phyloP scores from a whole-genome alignment of 1,284 basidiomycete species.

The Entoloma clypeatum region DNA sequence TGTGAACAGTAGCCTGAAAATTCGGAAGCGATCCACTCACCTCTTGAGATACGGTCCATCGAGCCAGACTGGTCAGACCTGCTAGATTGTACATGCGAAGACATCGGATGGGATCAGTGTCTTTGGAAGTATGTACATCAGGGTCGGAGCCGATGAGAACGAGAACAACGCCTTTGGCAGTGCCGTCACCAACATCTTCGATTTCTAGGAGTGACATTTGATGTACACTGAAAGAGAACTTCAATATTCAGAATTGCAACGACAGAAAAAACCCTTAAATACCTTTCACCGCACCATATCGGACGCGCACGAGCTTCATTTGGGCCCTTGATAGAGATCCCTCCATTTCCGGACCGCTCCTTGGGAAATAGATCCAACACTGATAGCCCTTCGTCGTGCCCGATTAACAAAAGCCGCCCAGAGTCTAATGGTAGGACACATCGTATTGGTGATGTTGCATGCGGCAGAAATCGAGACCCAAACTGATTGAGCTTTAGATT shows the following conservation, averaged over 20 bases:
- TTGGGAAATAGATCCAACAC: constrained; percentile 76
- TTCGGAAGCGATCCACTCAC: constrained; percentile 31
- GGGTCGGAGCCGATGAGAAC: constrained; percentile 62
- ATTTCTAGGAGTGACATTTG: constrained; percentile 73
- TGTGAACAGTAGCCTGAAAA: constrained; percentile 13
- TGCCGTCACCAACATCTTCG: constrained; percentile 54
- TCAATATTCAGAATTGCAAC: not conserved
- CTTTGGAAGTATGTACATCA: constrained; percentile 40
- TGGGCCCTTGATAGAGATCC: constrained; percentile 53
- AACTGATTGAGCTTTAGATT: constrained; percentile 69
- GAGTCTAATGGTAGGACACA: constrained; percentile 65
- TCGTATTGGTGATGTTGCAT: constrained; percentile 65
- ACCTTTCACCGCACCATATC: constrained; percentile 78
- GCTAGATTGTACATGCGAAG: constrained; percentile 78
- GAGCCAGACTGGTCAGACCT: constrained; percentile 68
- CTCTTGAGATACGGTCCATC: constrained; percentile 65
- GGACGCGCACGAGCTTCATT: constrained; percentile 61
- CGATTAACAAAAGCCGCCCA: constrained; percentile 63
- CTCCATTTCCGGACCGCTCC: constrained; percentile 50
- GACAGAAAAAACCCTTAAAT: constrained; percentile 21
- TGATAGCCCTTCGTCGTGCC: constrained; percentile 71
- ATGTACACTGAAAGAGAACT: constrained; percentile 47
- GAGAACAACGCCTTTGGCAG: constrained; percentile 70
- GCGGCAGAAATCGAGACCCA: constrained; percentile 80
- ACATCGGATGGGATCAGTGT: constrained; percentile 48